A percentile compares a stretch with the other conserved stretches of the same genome.
phyloP scores from a whole-genome alignment of 805 yeast species.

The Candida adriatica region DNA sequence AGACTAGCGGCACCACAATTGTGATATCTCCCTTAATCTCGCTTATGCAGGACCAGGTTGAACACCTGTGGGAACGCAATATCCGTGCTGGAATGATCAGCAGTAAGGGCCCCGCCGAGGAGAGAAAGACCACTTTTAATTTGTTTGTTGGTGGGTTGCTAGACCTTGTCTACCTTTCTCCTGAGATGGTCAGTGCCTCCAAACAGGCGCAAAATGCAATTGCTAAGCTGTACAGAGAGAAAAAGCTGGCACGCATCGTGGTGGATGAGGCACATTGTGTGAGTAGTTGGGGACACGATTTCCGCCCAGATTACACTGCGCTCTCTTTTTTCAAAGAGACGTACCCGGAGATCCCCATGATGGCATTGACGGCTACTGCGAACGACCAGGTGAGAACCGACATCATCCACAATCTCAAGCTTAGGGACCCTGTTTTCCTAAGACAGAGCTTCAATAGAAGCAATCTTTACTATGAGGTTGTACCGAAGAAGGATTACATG shows the following conservation, averaged over 20 bases:
- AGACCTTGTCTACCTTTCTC: constrained; percentile 80
- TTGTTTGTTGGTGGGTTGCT: constrained; percentile 59
- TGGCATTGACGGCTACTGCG: constrained; percentile 98
- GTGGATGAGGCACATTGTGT: constrained; percentile 99
- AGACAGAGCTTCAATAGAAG: constrained; percentile 91
- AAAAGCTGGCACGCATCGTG: constrained; percentile 72
- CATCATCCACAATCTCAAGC: constrained; percentile 68
- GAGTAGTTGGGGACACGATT: constrained; percentile 98
- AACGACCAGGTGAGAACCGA: constrained; percentile 85
- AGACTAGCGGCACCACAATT: constrained; percentile 75
- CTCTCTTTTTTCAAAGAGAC: constrained; percentile 63
- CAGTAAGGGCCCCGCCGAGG: constrained; percentile 62
- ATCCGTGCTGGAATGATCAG: constrained; percentile 85
- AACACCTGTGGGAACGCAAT: constrained; percentile 58
- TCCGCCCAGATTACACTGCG: constrained; percentile 90
- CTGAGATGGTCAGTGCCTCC: constrained; percentile 87
- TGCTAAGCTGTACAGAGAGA: constrained; percentile 43
- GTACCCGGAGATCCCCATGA: constrained; percentile 78
- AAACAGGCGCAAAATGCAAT: constrained; percentile 60
- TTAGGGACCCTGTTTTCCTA: constrained; percentile 54
- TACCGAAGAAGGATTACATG: constrained; percentile 50
- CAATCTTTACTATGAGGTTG: constrained; percentile 73
- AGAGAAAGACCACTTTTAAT: constrained; percentile 55
- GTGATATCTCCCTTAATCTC: constrained; percentile 94
- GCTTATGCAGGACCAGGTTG: constrained; percentile 95